Evolutionary conservation across 129 eudicot genomes (phyloP).

Genomic region (Logfia minima): DNA sequence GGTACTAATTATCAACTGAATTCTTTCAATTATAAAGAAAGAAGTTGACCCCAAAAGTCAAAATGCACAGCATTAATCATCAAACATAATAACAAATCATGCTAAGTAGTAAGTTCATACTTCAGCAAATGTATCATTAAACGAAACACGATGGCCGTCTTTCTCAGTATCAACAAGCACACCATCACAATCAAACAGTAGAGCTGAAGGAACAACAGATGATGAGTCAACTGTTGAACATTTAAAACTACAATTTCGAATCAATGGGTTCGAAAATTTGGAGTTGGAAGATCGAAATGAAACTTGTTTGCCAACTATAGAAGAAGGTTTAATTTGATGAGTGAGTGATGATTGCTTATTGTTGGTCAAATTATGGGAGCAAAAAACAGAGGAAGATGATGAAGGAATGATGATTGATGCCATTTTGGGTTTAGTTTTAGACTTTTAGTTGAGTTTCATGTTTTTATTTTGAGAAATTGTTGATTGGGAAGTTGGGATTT

Average conservation of each 20-base stretch:
- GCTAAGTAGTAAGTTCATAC: constrained; percentile 27
- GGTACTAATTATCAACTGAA: background rate
- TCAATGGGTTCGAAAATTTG: constrained; percentile 5
- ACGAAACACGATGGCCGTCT: constrained; percentile 95
- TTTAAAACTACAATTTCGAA: constrained; percentile 15
- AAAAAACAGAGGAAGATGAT: constrained; percentile 31
- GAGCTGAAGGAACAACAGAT: constrained; percentile 68
- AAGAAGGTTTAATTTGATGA: constrained; percentile 8
- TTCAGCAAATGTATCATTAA: constrained; percentile 84
- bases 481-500: constrained; percentile 30
- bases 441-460: constrained; percentile 24
- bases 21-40: background rate
- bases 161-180: constrained; percentile 98
- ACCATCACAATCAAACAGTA: constrained; percentile 92
- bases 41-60: background rate
- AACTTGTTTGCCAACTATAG: constrained; percentile 8
- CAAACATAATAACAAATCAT: constrained; percentile 1
- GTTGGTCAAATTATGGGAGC: constrained; percentile 25
- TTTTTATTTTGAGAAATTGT: constrained; percentile 17
- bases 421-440: constrained; percentile 18
- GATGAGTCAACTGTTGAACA: constrained; percentile 37
- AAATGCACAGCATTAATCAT: background rate
- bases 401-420: constrained; percentile 35
- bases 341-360: constrained; percentile 16
- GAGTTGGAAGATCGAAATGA: constrained; percentile 18